Conservation (phyloP, 495 filamentous ascomycete species). For the Lineolata rhizophorae region DNA sequence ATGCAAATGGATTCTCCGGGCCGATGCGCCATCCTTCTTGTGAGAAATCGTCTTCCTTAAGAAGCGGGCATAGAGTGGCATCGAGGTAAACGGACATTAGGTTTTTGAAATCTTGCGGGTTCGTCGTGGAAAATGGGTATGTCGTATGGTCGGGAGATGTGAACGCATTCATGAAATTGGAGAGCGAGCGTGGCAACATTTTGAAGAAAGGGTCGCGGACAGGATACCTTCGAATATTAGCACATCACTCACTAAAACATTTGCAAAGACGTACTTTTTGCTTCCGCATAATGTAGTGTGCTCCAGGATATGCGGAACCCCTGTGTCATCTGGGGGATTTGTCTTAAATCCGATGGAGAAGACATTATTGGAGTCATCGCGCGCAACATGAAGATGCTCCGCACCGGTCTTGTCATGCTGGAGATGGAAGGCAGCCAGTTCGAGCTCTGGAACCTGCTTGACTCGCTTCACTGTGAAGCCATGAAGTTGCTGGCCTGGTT, state of each 20-base stretch:
- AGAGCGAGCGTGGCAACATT: constrained; percentile 91
- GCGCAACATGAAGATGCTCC: constrained; percentile 82
- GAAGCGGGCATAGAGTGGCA: constrained; percentile 69
- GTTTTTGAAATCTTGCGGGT: constrained; percentile 83
- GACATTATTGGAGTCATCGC: constrained; percentile 95
- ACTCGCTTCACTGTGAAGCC: constrained; percentile 77
- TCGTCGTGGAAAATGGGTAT: constrained; percentile 97
- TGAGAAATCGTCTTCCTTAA: constrained; percentile 77
- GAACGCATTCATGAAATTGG: constrained; percentile 99
- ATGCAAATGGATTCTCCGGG: constrained; percentile 56
- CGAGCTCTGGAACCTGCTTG: constrained; percentile 84
- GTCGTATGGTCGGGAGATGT: constrained; percentile 92
- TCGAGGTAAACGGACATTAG: constrained; percentile 93
- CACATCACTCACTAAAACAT: constrained; percentile 6
- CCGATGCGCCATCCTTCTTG: constrained; percentile 96
- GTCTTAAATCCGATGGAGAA: constrained; percentile 99
- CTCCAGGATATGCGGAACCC: constrained; percentile 91
- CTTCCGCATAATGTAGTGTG: constrained; percentile 96
- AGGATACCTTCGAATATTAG: constrained; percentile 44
- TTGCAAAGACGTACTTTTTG: constrained; percentile 41
- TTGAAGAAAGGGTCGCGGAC: constrained; percentile 98
- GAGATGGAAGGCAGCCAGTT: constrained; percentile 73
- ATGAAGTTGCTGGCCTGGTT: constrained; percentile 63
- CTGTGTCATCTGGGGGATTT: constrained; percentile 88
- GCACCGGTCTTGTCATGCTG: constrained; percentile 86